Evolutionary conservation across 2,329 filamentous ascomycete genomes (phyloP).

Genomic region (Aspergillus ibericus): DNA sequence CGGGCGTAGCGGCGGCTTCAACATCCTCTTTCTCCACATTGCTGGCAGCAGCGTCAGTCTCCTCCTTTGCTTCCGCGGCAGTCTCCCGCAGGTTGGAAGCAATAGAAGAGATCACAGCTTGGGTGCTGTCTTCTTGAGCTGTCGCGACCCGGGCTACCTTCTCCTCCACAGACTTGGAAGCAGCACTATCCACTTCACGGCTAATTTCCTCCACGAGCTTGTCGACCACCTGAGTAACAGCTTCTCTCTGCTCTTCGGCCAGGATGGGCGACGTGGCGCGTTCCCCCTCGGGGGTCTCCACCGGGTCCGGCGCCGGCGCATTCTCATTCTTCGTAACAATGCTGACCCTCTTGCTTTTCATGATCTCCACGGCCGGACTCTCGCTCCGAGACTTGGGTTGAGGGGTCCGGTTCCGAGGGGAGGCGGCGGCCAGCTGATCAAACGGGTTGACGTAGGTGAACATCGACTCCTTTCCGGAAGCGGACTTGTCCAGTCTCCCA

Average conservation of each 20-base stretch:
- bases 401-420: constrained; percentile 60
- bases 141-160: constrained; percentile 40
- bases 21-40: constrained; percentile 56
- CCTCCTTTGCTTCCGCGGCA: constrained; percentile 45
- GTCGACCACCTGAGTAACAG: constrained; percentile 68
- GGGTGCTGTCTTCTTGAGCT: constrained; percentile 36
- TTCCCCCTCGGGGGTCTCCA: constrained; percentile 14
- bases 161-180: constrained; percentile 59
- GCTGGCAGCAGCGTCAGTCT: constrained; percentile 56
- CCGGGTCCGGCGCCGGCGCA: constrained; percentile 10
- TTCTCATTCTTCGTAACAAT: constrained; percentile 23
- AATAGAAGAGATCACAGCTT: constrained; percentile 37
- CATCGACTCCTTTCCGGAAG: constrained; percentile 45
- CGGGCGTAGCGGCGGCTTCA: constrained; percentile 35
- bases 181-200: constrained; percentile 64
- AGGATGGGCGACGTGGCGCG: constrained; percentile 26
- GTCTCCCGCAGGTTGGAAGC: constrained; percentile 38
- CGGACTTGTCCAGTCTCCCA: constrained; percentile 34
- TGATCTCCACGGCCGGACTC: constrained; percentile 39
- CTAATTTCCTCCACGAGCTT: constrained; percentile 63
- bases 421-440: constrained; percentile 66
- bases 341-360: constrained; percentile 24
- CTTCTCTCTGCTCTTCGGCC: constrained; percentile 55
- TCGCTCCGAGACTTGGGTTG: constrained; percentile 45
- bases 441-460: constrained; percentile 75